Evolutionary conservation across 1,139 yeast genomes (phyloP).

Genomic region (Hyphopichia burtonii): DNA sequence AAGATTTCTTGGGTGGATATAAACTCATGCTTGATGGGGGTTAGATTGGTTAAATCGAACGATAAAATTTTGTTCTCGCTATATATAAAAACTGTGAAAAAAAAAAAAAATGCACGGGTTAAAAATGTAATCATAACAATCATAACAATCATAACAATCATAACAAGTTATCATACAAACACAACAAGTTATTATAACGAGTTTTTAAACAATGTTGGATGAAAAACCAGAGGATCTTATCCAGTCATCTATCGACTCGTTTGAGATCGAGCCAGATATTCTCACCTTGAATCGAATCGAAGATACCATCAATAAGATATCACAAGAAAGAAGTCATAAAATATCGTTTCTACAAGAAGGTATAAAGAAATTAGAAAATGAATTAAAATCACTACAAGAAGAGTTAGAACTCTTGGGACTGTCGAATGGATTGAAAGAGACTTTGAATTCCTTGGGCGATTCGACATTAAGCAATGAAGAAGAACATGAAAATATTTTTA

Average conservation of each 20-base stretch:
- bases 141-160: too few relatives aligned
- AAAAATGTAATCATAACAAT: too few relatives aligned
- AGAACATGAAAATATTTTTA: slow-evolving; percentile 20
- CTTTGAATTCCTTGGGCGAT: slow-evolving; percentile 1
- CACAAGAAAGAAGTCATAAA: slow-evolving; percentile 23
- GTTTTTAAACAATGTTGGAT: slow-evolving; percentile 26
- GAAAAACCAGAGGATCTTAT: slow-evolving; percentile 39
- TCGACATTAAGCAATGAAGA: neutral
- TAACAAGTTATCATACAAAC: neutral
- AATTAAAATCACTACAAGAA: slow-evolving; percentile 14
- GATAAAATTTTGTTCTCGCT: too few relatives aligned
- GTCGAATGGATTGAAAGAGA: slow-evolving; percentile 3
- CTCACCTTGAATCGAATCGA: slow-evolving; percentile 48
- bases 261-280: slow-evolving; percentile 54
- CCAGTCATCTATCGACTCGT: slow-evolving; percentile 44
- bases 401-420: slow-evolving; percentile 25
- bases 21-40: slow-evolving; percentile 12
- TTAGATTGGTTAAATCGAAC: too few relatives aligned
- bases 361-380: slow-evolving; percentile 20
- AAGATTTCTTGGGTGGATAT: slow-evolving; percentile 28
- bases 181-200: neutral
- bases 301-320: slow-evolving; percentile 30
- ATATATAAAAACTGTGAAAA: too few relatives aligned
- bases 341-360: slow-evolving; percentile 20
- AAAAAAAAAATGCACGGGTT: too few relatives aligned